Evolutionary conservation across 208 protist species (phyloP).

Genomic region (Acanthamoeba pearcei): DNA sequence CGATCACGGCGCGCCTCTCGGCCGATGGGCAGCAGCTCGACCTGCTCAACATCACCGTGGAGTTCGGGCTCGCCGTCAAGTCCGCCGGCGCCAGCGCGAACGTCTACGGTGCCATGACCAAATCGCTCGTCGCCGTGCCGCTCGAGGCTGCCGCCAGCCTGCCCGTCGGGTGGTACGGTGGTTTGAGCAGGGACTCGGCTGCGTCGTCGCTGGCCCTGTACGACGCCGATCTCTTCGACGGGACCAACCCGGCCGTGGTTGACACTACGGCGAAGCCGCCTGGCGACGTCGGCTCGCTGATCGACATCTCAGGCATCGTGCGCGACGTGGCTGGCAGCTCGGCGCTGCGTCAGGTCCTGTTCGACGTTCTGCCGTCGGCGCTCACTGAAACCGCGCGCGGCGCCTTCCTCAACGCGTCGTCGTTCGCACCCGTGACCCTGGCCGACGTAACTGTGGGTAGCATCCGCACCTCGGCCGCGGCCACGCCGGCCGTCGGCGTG

Average conservation of each 20-base stretch:
- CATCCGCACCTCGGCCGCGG: not conserved
- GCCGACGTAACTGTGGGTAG: not conserved
- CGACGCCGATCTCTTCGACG: constrained; percentile 27
- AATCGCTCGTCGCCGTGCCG: not conserved
- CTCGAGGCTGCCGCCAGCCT: not conserved
- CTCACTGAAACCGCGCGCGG: not conserved
- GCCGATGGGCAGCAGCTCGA: not conserved
- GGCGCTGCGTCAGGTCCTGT: constrained; percentile 15
- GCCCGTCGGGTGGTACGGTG: not conserved
- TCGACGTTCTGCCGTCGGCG: not conserved
- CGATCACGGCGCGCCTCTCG: not conserved
- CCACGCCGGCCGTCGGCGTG: not conserved
- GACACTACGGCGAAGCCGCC: not conserved
- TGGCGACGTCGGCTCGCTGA: not conserved
- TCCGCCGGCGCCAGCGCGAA: not conserved
- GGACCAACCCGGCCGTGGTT: not conserved
- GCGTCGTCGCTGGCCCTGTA: not conserved
- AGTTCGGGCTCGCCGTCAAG: not conserved
- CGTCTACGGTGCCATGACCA: not conserved
- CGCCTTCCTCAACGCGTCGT: not conserved
- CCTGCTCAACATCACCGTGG: constrained; percentile 14
- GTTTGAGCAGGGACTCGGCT: not conserved
- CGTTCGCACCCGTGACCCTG: not conserved
- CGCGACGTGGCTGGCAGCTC: not conserved
- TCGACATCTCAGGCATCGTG: not conserved